phyloP scores from a whole-genome alignment of 2,329 filamentous ascomycete genomes.

The Ceratocystis papillata region DNA sequence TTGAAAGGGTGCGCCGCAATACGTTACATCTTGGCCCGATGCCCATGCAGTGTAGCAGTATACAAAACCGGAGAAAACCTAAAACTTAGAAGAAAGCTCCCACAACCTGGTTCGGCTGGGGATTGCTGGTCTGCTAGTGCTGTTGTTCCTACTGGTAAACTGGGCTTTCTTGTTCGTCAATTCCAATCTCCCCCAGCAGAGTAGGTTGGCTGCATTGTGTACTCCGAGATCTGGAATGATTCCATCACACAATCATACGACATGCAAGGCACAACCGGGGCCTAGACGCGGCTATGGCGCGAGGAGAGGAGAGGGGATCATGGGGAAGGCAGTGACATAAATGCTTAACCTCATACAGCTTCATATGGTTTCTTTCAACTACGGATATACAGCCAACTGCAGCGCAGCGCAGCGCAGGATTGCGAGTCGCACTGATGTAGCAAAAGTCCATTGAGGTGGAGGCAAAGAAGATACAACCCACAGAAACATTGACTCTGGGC shows the following conservation, averaged over 20 bases:
- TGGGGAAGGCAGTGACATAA: not conserved
- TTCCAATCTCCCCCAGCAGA: not conserved
- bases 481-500: too few species aligned
- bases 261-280: not conserved
- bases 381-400: too few species aligned
- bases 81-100: too few species aligned
- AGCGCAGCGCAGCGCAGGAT: not conserved
- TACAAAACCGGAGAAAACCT: not conserved
- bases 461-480: too few species aligned
- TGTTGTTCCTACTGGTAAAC: too few species aligned
- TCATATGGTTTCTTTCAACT: too few species aligned
- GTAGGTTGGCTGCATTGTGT: not conserved
- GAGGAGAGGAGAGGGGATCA: not conserved
- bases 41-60: constrained; percentile 3
- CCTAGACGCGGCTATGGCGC: not conserved
- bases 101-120: too few species aligned
- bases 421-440: too few species aligned
- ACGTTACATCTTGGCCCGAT: constrained; percentile 1
- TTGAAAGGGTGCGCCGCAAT: not conserved
- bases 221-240: not conserved
- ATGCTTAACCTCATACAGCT: too few species aligned
- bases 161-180: too few species aligned
- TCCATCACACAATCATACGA: constrained; percentile 9
- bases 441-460: too few species aligned
- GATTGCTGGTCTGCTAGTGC: too few species aligned